Evolutionary conservation across 2,329 filamentous ascomycete species (phyloP).

Genomic region (Ophiostoma angusticollis): DNA sequence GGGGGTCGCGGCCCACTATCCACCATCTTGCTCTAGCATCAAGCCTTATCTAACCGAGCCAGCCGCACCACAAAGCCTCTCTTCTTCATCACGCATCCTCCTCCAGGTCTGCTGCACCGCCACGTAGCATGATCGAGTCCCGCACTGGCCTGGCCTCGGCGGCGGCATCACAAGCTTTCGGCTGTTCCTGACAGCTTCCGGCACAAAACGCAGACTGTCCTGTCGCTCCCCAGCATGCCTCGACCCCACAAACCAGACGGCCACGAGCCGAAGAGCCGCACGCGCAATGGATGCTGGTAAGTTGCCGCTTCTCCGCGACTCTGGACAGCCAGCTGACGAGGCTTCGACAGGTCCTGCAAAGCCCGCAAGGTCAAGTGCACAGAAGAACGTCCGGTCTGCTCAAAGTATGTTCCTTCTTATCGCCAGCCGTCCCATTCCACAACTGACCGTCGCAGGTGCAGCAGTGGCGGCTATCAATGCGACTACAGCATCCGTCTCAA

Average conservation of each 20-base stretch:
- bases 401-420: slow-evolving; percentile 36
- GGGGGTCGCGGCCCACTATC: too few species aligned
- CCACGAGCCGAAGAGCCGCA: slow-evolving; percentile 52
- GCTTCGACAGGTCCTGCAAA: slow-evolving; percentile 56
- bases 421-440: not conserved
- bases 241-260: slow-evolving; percentile 51
- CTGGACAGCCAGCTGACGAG: not conserved
- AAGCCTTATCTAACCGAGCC: slow-evolving; percentile 14
- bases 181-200: too few species aligned
- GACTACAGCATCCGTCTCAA: slow-evolving; percentile 74
- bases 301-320: not conserved
- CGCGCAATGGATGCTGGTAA: slow-evolving; percentile 56
- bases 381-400: slow-evolving; percentile 60
- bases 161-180: slow-evolving; percentile 2
- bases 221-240: slow-evolving; percentile 36
- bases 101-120: not conserved
- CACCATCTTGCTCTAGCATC: too few species aligned
- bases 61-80: too few species aligned
- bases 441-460: slow-evolving; percentile 34
- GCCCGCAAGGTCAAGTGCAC: slow-evolving; percentile 62
- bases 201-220: too few species aligned
- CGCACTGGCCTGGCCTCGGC: slow-evolving; percentile 9
- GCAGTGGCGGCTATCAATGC: slow-evolving; percentile 57
- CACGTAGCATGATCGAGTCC: not conserved
- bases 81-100: too few species aligned